Evolutionary conservation across 1,284 basidiomycete species (phyloP).

Genomic region (Entoloma clypeatum): DNA sequence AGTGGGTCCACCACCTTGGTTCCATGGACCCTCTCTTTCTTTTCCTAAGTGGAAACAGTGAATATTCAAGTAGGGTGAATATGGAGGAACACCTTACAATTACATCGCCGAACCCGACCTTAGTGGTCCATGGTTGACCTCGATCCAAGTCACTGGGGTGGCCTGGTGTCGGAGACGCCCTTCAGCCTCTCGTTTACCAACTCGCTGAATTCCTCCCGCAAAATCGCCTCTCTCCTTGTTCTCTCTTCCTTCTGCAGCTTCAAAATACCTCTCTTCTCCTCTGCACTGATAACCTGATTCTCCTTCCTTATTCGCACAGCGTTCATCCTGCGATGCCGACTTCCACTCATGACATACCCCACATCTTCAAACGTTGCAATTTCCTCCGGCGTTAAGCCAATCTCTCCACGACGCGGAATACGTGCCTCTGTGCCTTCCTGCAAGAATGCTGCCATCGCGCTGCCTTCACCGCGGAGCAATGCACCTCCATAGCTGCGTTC

Average conservation of each 20-base stretch:
- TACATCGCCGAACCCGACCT: neutral
- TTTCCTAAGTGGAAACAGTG: no score
- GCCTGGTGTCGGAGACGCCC: conserved; percentile 21
- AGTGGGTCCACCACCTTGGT: no score
- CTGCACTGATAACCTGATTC: conserved; percentile 97
- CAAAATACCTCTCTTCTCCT: conserved; percentile 93
- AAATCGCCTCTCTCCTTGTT: conserved; percentile 80
- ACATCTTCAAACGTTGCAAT: conserved; percentile 85
- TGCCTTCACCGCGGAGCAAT: conserved; percentile 90
- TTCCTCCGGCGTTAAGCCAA: conserved; percentile 83
- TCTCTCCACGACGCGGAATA: conserved; percentile 98
- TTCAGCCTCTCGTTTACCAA: conserved; percentile 75
- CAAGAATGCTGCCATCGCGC: conserved; percentile 95
- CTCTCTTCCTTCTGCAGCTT: conserved; percentile 93
- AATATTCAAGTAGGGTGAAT: no score
- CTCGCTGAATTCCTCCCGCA: conserved; percentile 78
- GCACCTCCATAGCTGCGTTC: conserved; percentile 82
- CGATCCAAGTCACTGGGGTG: conserved; percentile 7
- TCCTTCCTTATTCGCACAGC: conserved; percentile 98
- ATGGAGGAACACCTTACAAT: neutral
- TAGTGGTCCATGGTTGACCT: neutral
- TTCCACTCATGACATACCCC: conserved; percentile 99
- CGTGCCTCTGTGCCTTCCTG: conserved; percentile 83
- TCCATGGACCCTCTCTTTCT: no score
- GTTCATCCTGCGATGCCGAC: conserved; percentile 91